Conservation (phyloP, 805 yeast species). For the Zygosaccharomyces siamensis region DNA sequence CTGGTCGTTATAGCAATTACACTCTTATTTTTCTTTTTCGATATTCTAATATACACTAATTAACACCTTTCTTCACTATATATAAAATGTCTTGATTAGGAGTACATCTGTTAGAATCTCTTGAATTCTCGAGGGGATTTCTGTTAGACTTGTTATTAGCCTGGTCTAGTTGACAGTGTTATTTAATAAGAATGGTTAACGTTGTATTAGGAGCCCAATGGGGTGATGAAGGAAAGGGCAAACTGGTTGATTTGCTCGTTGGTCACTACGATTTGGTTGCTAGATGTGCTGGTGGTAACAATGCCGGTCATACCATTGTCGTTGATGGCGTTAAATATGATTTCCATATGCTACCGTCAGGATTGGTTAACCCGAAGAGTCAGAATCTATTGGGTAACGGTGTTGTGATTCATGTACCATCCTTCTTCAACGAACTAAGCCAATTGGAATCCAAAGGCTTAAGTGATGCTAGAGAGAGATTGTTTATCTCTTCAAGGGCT, state of each 20-base stretch:
- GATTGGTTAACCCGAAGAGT: slow-evolving; percentile 92
- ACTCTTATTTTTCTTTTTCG: not conserved
- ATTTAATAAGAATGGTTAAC: slow-evolving; percentile 36
- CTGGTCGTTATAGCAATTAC: too few relatives aligned
- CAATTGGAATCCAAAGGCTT: slow-evolving; percentile 80
- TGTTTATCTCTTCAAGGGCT: slow-evolving; percentile 88
- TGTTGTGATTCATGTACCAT: slow-evolving; percentile 92
- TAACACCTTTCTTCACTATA: not conserved
- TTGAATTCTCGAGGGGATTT: not conserved
- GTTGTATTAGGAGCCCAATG: slow-evolving; percentile 98
- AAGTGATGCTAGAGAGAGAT: slow-evolving; percentile 50
- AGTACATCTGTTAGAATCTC: not conserved
- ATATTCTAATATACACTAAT: not conserved
- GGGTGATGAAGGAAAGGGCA: slow-evolving; percentile 99
- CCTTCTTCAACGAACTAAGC: slow-evolving; percentile 82
- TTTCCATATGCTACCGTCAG: slow-evolving; percentile 98
- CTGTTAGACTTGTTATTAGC: not conserved
- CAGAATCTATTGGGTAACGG: slow-evolving; percentile 89
- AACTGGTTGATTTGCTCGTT: slow-evolving; percentile 90
- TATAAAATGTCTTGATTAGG: not conserved
- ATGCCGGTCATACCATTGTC: slow-evolving; percentile 98
- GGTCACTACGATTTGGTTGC: slow-evolving; percentile 96
- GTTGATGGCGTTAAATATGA: slow-evolving; percentile 86
- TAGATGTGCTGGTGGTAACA: slow-evolving; percentile 97
- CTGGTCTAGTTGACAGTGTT: not conserved